Conservation (phyloP, 1,284 basidiomycete genomes). For the Ustilago lituana region DNA sequence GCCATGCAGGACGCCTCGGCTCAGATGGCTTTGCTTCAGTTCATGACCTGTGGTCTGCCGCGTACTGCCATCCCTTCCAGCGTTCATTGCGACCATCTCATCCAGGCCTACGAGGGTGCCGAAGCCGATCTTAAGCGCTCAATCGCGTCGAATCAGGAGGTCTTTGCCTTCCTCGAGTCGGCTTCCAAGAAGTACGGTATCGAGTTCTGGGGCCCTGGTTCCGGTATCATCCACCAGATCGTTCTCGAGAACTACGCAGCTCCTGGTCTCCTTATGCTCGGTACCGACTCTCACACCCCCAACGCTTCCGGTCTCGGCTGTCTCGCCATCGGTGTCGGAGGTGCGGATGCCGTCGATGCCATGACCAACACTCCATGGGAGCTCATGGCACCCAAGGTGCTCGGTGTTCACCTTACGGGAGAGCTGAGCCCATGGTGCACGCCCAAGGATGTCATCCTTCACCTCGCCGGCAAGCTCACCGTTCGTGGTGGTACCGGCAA, state of each 20-base stretch:
- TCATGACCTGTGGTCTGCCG: conserved; percentile 94
- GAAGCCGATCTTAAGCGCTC: conserved; percentile 83
- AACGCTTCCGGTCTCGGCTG: conserved; percentile 98
- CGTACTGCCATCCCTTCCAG: conserved; percentile 88
- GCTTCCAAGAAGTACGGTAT: conserved; percentile 91
- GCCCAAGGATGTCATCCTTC: conserved; percentile 94
- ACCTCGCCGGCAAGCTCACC: conserved; percentile 92
- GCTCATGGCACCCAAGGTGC: conserved; percentile 88
- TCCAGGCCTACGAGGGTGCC: conserved; percentile 76
- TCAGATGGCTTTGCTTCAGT: conserved; percentile 99
- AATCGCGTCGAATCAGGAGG: conserved; percentile 89
- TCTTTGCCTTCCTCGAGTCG: conserved; percentile 96
- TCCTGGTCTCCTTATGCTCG: conserved; percentile 73
- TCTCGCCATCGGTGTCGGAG: conserved; percentile 97
- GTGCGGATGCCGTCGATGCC: conserved; percentile 98
- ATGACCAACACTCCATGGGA: conserved; percentile 99
- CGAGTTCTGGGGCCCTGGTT: conserved; percentile 88
- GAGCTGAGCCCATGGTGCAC: conserved; percentile 90
- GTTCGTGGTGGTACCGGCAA: conserved; percentile 96
- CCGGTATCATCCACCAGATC: conserved; percentile 91
- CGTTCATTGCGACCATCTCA: conserved; percentile 88
- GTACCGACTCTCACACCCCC: conserved; percentile 93
- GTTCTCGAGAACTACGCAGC: conserved; percentile 96
- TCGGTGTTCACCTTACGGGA: conserved; percentile 85
- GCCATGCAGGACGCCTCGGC: conserved; percentile 99